phyloP scores from a whole-genome alignment of 2,329 filamentous ascomycete genomes.

The Ophiobolus disseminans region DNA sequence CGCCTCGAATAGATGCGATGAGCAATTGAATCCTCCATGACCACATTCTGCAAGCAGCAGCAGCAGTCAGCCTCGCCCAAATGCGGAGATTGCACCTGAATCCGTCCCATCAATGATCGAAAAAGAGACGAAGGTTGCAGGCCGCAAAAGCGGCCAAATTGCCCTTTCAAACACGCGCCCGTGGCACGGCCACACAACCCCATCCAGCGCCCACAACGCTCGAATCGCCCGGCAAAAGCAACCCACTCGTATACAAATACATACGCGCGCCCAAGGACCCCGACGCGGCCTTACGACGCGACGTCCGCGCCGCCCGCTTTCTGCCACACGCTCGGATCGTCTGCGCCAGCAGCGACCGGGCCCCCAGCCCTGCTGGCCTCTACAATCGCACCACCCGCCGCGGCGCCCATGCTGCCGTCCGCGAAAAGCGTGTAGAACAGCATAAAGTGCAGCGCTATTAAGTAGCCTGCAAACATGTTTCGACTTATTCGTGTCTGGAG shows the following conservation, averaged over 20 bases:
- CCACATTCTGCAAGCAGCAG: no score
- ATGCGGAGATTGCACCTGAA: no score
- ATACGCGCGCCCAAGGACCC: not conserved
- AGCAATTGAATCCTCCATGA: no score
- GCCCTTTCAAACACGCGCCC: slow-evolving; percentile 7
- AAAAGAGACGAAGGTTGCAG: no score
- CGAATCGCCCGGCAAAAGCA: slow-evolving; percentile 4
- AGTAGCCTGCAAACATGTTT: slow-evolving; percentile 93
- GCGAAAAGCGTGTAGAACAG: slow-evolving; percentile 88
- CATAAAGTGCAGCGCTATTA: slow-evolving; percentile 83
- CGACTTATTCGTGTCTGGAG: slow-evolving; percentile 87
- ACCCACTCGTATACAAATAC: no score
- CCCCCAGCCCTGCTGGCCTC: slow-evolving; percentile 39
- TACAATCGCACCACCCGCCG: slow-evolving; percentile 47
- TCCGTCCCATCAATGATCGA: no score
- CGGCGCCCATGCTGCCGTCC: slow-evolving; percentile 68
- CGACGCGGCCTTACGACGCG: no score
- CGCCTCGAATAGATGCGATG: no score
- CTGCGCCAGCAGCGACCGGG: slow-evolving; percentile 34
- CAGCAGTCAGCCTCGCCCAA: no score
- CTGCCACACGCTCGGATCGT: slow-evolving; percentile 43
- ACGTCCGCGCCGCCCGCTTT: no score
- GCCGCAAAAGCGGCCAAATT: no score
- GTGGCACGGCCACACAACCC: not conserved
- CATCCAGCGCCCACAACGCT: not conserved